Evolutionary conservation across 2,329 filamentous ascomycete species (phyloP), one percentile per base, ranked within the genome.

Genomic region (Trichoderma polysporum): DNA sequence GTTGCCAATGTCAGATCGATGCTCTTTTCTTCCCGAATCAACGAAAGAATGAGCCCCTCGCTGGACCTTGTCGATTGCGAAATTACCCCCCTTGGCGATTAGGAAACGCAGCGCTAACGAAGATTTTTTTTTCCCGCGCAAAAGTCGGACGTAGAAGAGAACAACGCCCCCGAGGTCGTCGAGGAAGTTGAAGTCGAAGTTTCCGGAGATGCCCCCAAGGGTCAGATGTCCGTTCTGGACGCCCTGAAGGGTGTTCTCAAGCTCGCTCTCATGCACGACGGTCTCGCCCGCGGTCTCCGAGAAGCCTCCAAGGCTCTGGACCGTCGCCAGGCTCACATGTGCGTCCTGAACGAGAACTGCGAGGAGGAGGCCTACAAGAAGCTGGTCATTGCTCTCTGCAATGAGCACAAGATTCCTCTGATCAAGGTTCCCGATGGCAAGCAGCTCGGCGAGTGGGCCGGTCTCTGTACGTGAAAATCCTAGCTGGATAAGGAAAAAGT

Each of bases 311-410:
- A 99, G 89, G 94, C 95, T 73, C 93, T 99, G 79, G 95, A 99
- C 85, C 91, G 95, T 80, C 93, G 95, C 80, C 92, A 99, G 87
- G 95, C 95, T 69, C 95, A 99, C 88, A 98, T 99, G 94, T 99
- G 95, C 83, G 95, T 99, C 76, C 90, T 99, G 78, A 99, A 99
- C 90, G 95, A 99, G 90, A 91, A 91, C 75, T 99, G 95, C 88
- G 95, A 99, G 88, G 95, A 99, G 90, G 95, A 99, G 85, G 94
- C 95, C 75, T 99, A 99, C 90, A 99, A 99, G 93, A 99, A 99
- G 91, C 90, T 99, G 74, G 94, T 99, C 78, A 92, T 98, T 76
- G 95, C 95, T 71, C 91, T 99, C 70, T 99, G 95, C 92, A 92
- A 91, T 73, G 95, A 99, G 90, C 95, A 99, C 88, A 97, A 97